A percentile compares a stretch with the other conserved stretches of the same genome.
phyloP scores from a whole-genome alignment of 495 filamentous ascomycete genomes.

The Xylaria cubensis region DNA sequence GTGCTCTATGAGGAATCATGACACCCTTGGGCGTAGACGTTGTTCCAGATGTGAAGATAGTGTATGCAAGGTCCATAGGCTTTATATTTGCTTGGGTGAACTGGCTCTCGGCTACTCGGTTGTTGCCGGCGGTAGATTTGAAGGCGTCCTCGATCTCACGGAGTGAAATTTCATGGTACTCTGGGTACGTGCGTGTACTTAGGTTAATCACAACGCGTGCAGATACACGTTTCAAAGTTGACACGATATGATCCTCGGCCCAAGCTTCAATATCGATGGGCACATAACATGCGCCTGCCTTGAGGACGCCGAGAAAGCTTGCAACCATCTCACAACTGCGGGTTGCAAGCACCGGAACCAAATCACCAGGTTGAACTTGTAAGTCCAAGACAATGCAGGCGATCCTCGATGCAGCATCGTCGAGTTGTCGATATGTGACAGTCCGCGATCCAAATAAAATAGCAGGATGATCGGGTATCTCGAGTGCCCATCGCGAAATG shows the following conservation, averaged over 20 bases:
- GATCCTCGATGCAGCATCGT: slow-evolving; percentile 12
- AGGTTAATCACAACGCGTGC: slow-evolving; percentile 11
- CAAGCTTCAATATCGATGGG: slow-evolving; percentile 39
- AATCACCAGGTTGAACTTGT: slow-evolving; percentile 10
- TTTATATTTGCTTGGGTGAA: not conserved
- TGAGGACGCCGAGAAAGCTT: slow-evolving; percentile 31
- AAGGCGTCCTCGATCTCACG: not conserved
- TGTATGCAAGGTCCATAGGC: slow-evolving; percentile 33
- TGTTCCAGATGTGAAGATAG: slow-evolving; percentile 51
- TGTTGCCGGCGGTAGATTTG: not conserved
- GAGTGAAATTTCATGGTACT: not conserved
- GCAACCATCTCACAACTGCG: slow-evolving; percentile 30
- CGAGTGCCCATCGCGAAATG: slow-evolving; percentile 2
- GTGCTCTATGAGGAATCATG: slow-evolving; percentile 40
- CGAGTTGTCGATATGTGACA: slow-evolving; percentile 13
- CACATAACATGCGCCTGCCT: slow-evolving; percentile 37
- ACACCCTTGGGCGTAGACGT: slow-evolving; percentile 53
- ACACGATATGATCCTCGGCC: slow-evolving; percentile 31
- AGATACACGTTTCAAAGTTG: slow-evolving; percentile 22
- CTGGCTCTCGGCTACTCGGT: not conserved
- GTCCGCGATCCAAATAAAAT: slow-evolving; percentile 1
- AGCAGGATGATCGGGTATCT: slow-evolving; percentile 18
- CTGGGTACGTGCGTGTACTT: not conserved
- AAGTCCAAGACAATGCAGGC: not conserved
- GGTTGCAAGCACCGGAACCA: slow-evolving; percentile 24